A percentile compares a stretch with the other conserved stretches of the same genome.
Conservation (phyloP, 306 rosid species). For the Cicer yamashitae region DNA sequence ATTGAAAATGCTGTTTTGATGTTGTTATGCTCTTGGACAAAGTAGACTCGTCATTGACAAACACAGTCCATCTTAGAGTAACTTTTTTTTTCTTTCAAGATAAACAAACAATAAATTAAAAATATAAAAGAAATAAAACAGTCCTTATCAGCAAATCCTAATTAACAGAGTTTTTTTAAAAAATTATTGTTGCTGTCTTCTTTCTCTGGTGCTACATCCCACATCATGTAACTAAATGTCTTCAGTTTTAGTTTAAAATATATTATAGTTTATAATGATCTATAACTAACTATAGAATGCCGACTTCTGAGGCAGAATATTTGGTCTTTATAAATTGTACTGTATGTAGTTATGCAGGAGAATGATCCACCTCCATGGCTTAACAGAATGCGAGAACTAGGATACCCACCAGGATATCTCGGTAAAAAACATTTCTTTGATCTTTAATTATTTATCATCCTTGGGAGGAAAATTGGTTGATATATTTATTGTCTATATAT, state of each 20-base stretch:
- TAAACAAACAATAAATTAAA: too few species aligned
- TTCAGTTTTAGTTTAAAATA: too few species aligned
- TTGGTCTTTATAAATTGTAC: neutral
- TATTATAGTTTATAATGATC: neutral
- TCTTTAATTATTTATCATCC: slow-evolving; percentile 2
- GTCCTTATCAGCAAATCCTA: too few species aligned
- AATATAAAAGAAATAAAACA: too few species aligned
- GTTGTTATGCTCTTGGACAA: too few species aligned
- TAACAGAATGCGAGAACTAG: slow-evolving; percentile 94
- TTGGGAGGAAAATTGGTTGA: neutral
- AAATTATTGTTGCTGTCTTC: too few species aligned
- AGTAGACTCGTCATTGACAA: too few species aligned
- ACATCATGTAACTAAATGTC: too few species aligned
- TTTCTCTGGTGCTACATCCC: too few species aligned
- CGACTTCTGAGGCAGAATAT: neutral
- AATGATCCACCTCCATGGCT: slow-evolving; percentile 99
- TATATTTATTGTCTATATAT: neutral
- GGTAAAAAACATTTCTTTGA: slow-evolving; percentile 60
- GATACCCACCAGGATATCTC: slow-evolving; percentile 97
- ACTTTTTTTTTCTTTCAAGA: too few species aligned
- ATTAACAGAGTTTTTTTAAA: too few species aligned
- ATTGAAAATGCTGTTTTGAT: slow-evolving; percentile 37
- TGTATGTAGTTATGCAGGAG: slow-evolving; percentile 61
- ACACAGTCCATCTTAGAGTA: too few species aligned
- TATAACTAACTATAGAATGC: slow-evolving; percentile 20